Evolutionary conservation across 2,329 filamentous ascomycete species (phyloP), one percentile per base, ranked within the genome.

Genomic region (Pseudogymnoascus sp.): DNA sequence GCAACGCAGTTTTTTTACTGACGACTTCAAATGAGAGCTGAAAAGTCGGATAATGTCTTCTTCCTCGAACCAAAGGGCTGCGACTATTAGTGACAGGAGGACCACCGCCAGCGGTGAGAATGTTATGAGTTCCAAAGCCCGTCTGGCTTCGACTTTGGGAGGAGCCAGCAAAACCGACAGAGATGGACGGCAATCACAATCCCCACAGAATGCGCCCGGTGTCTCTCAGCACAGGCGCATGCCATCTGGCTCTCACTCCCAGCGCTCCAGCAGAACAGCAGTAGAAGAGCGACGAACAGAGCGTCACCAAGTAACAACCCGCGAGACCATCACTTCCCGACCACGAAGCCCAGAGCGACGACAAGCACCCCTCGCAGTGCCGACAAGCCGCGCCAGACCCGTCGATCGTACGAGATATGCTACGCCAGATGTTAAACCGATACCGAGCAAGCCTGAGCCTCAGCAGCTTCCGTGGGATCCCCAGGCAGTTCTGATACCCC

Each of bases 391-490:
- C 60, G 64, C 65, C 47, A 67, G 66, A 61, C 63, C 68, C 5
- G 38, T 59, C 35, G 71, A 73, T 18, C 21, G 65, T 11, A 65
- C 60, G n/a, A 70, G 66, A 63, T 60, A 65, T 44, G 59, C 69
- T 64, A 67, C 70, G 28, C 66, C 62, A 18, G 71, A 74, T 64
- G 53, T 67, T 40, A 64, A 68, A 47, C 66, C 69, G 3, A 69
- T 67, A 60, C 73, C 76, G 31, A 79, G 73, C 47, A 79, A 75
- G 65, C 72, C 75, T 31, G 82, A 86, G 65, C 71, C 76, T 25
- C 77, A 78, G n/a, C 76, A 77, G 75, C 77, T 75, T 66, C 76
- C 78, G 71, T 97, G 94, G 94, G 87, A 85, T 63, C 93, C 94
- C 0, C 84, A 91, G 72, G 93, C 86, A 7, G 87, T 83, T 0